Evolutionary conservation across 1,284 basidiomycete genomes (phyloP), one percentile per base, ranked within the genome.

Genomic region (Lentinula novae-zelandiae): DNA sequence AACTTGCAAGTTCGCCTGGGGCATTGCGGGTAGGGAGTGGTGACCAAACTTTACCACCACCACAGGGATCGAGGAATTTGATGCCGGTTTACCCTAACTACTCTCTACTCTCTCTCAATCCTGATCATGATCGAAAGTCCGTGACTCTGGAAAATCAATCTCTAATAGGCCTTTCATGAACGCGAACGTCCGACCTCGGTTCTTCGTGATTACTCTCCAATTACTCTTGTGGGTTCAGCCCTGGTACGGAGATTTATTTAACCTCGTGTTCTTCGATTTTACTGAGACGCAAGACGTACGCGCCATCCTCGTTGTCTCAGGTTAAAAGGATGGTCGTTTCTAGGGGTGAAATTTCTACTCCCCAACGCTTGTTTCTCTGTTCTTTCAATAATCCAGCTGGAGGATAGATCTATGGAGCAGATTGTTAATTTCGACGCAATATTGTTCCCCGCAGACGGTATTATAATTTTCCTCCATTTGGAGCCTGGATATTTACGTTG

Each of bases 391-490:
- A 15, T 20, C 4, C 20, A 6, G 17, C 44, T 13, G 38, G 38
- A 39, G 15, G 15, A 1, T 13, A 20, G 20, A 20, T 31, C 17
- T 44, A 33, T 63, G 62, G 62, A 57, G 17, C 50, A 60, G 50
- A 53, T 63, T 10, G 42, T 75, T 53, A 75, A 82, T 36, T 86
- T 79, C 70, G 83, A 89, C 34, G 87, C 87, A 48, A 78, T 87
- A 65, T 75, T 87, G 58, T 83, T 87, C 67, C 84, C 85, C 22
- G 80, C 83, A 36, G 85, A 86, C 64, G 85, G 85, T 75, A 67
- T 10, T 12, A 20, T 46, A 64, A 17, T 36, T 51, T 12, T 40
- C 40, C 42, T 20, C 44, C 15, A 17, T 15, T 39, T 57, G 17
- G 8, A 20, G 12, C 12, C n/a, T 54, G 10, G 13, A 34, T 33